Evolutionary conservation across 306 rosid genomes (phyloP).

Genomic region (Trichosanthes truncata): DNA sequence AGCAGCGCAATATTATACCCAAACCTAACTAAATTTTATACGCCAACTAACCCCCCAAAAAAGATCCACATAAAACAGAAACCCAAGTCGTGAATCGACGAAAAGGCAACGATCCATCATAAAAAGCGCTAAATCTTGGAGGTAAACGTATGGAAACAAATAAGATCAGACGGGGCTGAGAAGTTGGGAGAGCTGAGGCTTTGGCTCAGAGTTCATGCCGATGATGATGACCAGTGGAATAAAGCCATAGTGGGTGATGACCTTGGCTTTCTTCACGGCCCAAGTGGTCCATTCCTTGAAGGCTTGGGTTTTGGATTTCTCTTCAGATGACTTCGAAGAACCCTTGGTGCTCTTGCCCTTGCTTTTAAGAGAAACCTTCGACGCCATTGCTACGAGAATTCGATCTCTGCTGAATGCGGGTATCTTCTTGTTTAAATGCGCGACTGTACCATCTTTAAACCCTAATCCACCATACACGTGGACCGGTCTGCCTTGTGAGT

Average conservation of each 20-base stretch:
- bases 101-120: slow-evolving; percentile 3
- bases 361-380: slow-evolving; percentile 57
- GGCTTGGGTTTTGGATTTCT: slow-evolving; percentile 24
- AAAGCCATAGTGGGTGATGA: slow-evolving; percentile 81
- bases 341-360: slow-evolving; percentile 63
- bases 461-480: slow-evolving; percentile 8
- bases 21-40: neutral
- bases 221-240: slow-evolving; percentile 78
- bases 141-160: neutral
- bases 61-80: neutral
- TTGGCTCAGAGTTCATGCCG: slow-evolving; percentile 94
- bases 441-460: neutral
- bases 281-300: slow-evolving; percentile 81
- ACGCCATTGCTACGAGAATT: slow-evolving; percentile 37
- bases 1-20: neutral
- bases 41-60: neutral
- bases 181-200: slow-evolving; percentile 81
- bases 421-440: neutral
- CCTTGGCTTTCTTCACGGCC: slow-evolving; percentile 70
- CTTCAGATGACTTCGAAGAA: slow-evolving; percentile 37
- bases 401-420: neutral
- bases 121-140: neutral
- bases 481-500: neutral
- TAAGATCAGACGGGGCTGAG: slow-evolving; percentile 77
- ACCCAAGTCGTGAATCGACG: neutral